Conservation (phyloP, 192 early-diverging fungal species). For the Endogone sp. region DNA sequence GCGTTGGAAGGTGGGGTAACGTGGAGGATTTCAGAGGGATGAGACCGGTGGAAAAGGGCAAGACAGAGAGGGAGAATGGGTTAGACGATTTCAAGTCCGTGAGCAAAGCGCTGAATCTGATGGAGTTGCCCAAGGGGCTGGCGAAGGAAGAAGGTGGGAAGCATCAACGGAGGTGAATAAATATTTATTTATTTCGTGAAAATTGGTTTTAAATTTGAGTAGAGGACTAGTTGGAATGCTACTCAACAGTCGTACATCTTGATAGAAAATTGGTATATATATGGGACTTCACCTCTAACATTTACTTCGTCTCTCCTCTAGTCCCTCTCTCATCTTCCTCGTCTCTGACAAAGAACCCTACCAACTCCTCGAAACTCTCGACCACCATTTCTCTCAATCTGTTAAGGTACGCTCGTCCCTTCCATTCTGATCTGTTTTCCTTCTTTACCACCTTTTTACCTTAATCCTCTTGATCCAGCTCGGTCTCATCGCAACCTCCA, state of each 20-base stretch:
- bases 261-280: too few species aligned
- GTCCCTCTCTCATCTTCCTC: conserved; percentile 22
- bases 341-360: conserved; percentile 50
- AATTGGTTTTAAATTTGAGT: background rate
- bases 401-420: conserved; percentile 20
- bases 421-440: background rate
- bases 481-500: conserved; percentile 46
- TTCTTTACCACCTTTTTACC: background rate
- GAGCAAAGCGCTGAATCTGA: conserved; percentile 10
- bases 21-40: conserved; percentile 19
- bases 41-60: conserved; percentile 13
- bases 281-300: too few species aligned
- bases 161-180: background rate
- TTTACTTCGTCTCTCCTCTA: too few species aligned
- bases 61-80: conserved; percentile 15
- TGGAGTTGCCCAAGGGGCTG: conserved; percentile 1
- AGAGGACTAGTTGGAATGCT: too few species aligned
- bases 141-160: background rate
- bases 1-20: conserved; percentile 30
- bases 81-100: conserved; percentile 25
- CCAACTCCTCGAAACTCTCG: conserved; percentile 43
- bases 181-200: too few species aligned
- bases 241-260: too few species aligned
- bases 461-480: conserved; percentile 8
- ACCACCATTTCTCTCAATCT: conserved; percentile 34